phyloP scores from a whole-genome alignment of 2,329 filamentous ascomycete genomes.

The Ophiostoma australiae region DNA sequence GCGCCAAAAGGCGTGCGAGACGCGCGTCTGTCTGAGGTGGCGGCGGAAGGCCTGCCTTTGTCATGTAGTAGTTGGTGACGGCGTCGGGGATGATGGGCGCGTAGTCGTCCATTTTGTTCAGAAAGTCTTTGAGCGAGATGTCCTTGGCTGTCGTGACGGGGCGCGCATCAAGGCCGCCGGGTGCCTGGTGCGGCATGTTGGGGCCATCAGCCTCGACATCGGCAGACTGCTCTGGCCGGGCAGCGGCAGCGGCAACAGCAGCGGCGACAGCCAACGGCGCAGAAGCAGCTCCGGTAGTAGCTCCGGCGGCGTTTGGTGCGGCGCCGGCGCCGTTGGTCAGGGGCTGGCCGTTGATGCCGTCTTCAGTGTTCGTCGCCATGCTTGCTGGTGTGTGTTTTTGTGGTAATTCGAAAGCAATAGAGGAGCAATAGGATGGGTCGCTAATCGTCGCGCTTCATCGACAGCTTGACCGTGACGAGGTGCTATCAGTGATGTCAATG shows the following conservation, averaged over 20 bases:
- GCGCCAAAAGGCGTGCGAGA: conserved; percentile 84
- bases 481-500: conserved; percentile 7
- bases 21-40: conserved; percentile 86
- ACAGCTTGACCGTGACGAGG: conserved; percentile 16
- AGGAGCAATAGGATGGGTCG: background rate
- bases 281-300: background rate
- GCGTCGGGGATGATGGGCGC: conserved; percentile 97
- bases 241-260: background rate
- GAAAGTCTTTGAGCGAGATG: conserved; percentile 82
- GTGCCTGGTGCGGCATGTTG: background rate
- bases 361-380: conserved; percentile 14
- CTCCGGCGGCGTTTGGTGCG: background rate
- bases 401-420: background rate
- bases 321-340: conserved; percentile 22
- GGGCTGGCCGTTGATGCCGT: conserved; percentile 12
- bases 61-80: conserved; percentile 97
- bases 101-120: conserved; percentile 96
- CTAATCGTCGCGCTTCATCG: conserved; percentile 17
- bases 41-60: conserved; percentile 86
- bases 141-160: conserved; percentile 69
- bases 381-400: background rate
- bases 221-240: background rate
- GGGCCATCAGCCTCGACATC: conserved; percentile 13
- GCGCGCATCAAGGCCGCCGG: conserved; percentile 16
- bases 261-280: background rate